A percentile compares a stretch with the other conserved stretches of the same genome.
Conservation (phyloP, 345 rosid genomes). For the Lumnitzera racemosa region DNA sequence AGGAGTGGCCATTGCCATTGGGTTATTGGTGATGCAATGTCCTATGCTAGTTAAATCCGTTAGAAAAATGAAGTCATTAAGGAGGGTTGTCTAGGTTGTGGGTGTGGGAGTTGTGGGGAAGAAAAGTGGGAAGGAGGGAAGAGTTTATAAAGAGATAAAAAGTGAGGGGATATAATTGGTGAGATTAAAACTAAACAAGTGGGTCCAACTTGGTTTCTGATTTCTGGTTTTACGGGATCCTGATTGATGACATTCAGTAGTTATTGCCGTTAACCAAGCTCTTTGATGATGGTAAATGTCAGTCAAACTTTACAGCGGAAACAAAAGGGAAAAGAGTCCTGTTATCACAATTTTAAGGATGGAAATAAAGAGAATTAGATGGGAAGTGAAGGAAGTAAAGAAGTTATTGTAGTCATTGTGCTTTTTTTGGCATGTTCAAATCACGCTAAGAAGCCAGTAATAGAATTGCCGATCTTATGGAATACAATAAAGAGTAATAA, state of each 20-base stretch:
- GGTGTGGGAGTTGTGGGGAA: slow-evolving; percentile 6
- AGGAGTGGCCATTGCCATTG: slow-evolving; percentile 17
- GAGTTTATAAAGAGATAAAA: slow-evolving; percentile 28
- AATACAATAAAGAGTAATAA: too few species aligned
- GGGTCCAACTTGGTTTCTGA: slow-evolving; percentile 36
- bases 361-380: too few species aligned
- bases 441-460: too few species aligned
- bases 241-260: slow-evolving; percentile 11
- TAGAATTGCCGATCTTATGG: too few species aligned
- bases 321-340: too few species aligned
- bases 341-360: too few species aligned
- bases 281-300: too few species aligned
- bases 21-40: neutral
- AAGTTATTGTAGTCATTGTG: too few species aligned
- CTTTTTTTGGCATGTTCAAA: too few species aligned
- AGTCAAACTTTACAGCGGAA: too few species aligned
- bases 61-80: slow-evolving; percentile 2
- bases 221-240: slow-evolving; percentile 43
- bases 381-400: too few species aligned
- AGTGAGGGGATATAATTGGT: slow-evolving; percentile 10
- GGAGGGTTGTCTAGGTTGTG: slow-evolving; percentile 5
- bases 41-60: neutral
- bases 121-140: neutral
- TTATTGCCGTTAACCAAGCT: slow-evolving; percentile 29
- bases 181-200: slow-evolving; percentile 24